Percentiles rank a stretch among this genome's conserved stretches.
These are phyloP conservation scores for Camellia japonica DNA, from an alignment of 148 eudicot species.

Conservation along the genomic window DNA sequence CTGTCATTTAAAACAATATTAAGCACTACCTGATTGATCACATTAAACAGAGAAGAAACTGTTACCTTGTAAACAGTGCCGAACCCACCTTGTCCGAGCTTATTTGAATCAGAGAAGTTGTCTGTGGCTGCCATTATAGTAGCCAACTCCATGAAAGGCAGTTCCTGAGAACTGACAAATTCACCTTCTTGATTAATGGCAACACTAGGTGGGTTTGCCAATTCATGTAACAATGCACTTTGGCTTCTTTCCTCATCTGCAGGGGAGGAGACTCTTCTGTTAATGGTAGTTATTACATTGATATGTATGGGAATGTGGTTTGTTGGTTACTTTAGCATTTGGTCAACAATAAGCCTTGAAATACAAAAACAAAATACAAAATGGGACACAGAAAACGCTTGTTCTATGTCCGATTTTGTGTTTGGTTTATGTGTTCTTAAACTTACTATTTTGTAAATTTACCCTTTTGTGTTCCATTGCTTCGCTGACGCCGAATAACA, in stretches of 20 bases:
- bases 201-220: conserved; percentile 9
- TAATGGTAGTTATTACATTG: not conserved
- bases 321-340: not conserved
- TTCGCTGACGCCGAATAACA: not conserved
- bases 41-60: not conserved
- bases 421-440: too few species aligned
- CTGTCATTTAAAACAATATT: too few species aligned
- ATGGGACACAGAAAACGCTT: too few species aligned
- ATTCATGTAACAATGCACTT: conserved; percentile 3
- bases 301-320: not conserved
- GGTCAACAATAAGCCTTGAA: too few species aligned
- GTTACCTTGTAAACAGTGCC: conserved; percentile 37
- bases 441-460: not conserved
- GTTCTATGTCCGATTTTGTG: too few species aligned
- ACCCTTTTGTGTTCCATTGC: conserved; percentile 14
- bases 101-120: conserved; percentile 23
- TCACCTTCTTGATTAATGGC: conserved; percentile 13
- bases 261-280: not conserved
- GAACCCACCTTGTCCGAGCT: conserved; percentile 31
- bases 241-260: conserved; percentile 20
- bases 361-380: too few species aligned
- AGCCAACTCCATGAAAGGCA: conserved; percentile 22
- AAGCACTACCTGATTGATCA: not conserved
- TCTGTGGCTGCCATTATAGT: conserved; percentile 27
- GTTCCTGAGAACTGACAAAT: conserved; percentile 20